Conservation (phyloP, 257 asterid genomes). For the Petrea volubilis region DNA sequence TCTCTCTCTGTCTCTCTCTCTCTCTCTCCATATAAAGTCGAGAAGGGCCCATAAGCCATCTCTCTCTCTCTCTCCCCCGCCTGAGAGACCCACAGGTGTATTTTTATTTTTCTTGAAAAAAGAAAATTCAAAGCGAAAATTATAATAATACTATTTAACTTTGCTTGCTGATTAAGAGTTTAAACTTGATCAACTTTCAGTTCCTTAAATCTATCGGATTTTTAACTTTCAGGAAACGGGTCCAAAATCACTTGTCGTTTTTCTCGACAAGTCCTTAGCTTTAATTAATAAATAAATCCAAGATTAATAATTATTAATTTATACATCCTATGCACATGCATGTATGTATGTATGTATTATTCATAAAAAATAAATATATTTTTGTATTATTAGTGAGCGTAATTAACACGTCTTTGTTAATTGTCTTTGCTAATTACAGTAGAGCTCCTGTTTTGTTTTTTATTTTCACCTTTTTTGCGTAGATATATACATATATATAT, state of each 20-base stretch:
- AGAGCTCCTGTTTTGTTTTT: not conserved
- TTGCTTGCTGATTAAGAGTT: slow-evolving; percentile 11
- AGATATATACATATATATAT: not conserved
- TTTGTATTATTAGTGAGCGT: not conserved
- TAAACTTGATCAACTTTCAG: not conserved
- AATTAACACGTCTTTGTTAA: slow-evolving; percentile 7
- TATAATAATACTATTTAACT: not conserved
- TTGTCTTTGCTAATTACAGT: not conserved
- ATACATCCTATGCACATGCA: too few species aligned
- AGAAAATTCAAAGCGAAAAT: not conserved
- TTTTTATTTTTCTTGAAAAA: not conserved
- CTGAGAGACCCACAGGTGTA: not conserved
- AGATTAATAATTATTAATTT: not conserved
- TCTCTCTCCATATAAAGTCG: too few species aligned
- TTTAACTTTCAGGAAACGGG: too few species aligned
- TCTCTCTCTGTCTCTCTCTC: too few species aligned
- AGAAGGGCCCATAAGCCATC: not conserved
- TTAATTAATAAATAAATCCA: not conserved
- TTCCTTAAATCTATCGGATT: not conserved
- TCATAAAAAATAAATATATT: not conserved
- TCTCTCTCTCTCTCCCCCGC: too few species aligned
- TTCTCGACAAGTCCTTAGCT: not conserved
- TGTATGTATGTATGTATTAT: too few species aligned
- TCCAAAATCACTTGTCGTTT: not conserved
- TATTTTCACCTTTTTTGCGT: not conserved